Percentiles rank a stretch among this genome's conserved stretches.
Evolutionary conservation across 106 monocot species (phyloP).

Genomic region (Dendrobium chrysotoxum): DNA sequence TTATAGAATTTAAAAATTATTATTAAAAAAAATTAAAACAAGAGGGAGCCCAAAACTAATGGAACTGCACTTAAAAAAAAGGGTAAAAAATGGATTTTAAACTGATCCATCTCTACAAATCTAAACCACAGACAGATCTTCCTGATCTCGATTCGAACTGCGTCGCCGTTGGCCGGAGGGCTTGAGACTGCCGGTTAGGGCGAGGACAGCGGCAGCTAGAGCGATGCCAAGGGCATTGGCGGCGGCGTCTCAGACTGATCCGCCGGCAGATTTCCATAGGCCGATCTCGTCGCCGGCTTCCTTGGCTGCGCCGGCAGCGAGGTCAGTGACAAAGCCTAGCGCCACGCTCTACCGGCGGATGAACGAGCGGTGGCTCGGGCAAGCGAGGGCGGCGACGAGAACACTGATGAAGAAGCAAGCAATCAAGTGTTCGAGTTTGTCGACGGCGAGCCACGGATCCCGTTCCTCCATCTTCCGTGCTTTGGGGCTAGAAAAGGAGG

Average conservation of each 20-base stretch:
- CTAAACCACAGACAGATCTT: slow-evolving; percentile 26
- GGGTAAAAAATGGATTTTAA: too few relatives aligned
- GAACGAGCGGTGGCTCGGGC: slow-evolving; percentile 19
- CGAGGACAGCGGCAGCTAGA: slow-evolving; percentile 23
- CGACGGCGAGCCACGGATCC: slow-evolving; percentile 45
- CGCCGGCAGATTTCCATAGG: slow-evolving; percentile 48
- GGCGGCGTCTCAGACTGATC: slow-evolving; percentile 50
- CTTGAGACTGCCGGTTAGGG: background rate
- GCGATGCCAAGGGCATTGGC: slow-evolving; percentile 47
- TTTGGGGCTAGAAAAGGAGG: too few relatives aligned
- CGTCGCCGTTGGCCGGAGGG: background rate
- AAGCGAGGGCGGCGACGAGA: slow-evolving; percentile 18
- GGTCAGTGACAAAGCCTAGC: slow-evolving; percentile 30
- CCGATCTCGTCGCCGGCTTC: slow-evolving; percentile 65
- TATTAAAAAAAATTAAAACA: too few relatives aligned
- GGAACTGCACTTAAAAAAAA: too few relatives aligned
- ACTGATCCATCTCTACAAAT: background rate
- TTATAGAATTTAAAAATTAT: too few relatives aligned
- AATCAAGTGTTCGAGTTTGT: slow-evolving; percentile 45
- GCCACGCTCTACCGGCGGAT: slow-evolving; percentile 35
- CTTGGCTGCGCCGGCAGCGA: slow-evolving; percentile 45
- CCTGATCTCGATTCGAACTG: slow-evolving; percentile 10
- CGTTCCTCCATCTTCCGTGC: slow-evolving; percentile 18
- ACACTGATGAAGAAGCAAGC: slow-evolving; percentile 53
- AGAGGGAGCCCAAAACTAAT: too few relatives aligned